phyloP scores from a whole-genome alignment of 345 rosid species.

The Citrus medica region DNA sequence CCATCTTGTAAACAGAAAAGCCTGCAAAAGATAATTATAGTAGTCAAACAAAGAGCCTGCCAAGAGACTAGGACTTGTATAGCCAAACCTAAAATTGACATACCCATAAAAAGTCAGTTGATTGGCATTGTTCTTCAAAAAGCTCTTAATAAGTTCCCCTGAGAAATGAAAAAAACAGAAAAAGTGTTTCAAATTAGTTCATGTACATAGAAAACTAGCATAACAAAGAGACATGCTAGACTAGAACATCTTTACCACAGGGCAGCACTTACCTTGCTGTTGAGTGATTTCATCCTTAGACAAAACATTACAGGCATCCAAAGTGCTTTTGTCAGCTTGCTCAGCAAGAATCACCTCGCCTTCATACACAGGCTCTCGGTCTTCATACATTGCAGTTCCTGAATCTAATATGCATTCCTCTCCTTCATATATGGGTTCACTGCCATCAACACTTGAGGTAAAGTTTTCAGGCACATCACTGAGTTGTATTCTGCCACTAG shows the following conservation, averaged over 20 bases:
- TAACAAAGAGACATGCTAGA: conserved; percentile 1
- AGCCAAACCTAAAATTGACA: conserved; percentile 23
- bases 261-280: conserved; percentile 54
- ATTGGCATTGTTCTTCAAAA: conserved; percentile 80
- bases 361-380: conserved; percentile 89
- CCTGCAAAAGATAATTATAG: conserved; percentile 40
- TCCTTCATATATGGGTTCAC: conserved; percentile 96
- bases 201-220: conserved; percentile 1
- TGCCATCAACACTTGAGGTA: conserved; percentile 56
- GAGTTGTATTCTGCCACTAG: conserved; percentile 43
- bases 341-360: conserved; percentile 93
- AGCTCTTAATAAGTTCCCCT: conserved; percentile 81
- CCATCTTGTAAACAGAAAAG: conserved; percentile 89
- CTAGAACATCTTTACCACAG: not conserved
- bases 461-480: conserved; percentile 45
- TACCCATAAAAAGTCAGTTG: conserved; percentile 92
- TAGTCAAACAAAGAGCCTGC: not conserved
- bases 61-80: conserved; percentile 1
- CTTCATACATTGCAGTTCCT: conserved; percentile 46
- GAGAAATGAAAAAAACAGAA: conserved; percentile 21
- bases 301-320: conserved; percentile 34
- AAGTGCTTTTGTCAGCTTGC: conserved; percentile 52
- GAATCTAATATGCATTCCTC: conserved; percentile 87
- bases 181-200: conserved; percentile 2
- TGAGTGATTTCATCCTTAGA: conserved; percentile 60